Base-by-base conservation (phyloP, 495 filamentous ascomycete species). In the Neurospora cerealis region DNA sequence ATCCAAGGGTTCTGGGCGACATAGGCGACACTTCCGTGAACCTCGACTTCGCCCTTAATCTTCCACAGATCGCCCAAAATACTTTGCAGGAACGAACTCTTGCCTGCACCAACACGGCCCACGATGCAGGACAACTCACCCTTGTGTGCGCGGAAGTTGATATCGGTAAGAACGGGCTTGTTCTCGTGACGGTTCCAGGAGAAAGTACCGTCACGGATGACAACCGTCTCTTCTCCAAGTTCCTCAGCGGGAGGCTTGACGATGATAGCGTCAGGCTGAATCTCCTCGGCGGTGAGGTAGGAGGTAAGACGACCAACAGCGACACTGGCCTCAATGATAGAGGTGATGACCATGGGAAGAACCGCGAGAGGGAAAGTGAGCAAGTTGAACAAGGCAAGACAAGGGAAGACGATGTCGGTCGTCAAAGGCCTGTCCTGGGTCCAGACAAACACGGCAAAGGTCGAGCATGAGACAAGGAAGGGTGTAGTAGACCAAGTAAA, bases 401-500 rank as follows among this genome's bases (percentile, higher is more conserved):
- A 94, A 17, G 96, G 95, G 82, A 99, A 99, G 34, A 99, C 93
- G 76, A 99, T 95, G 2, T 96, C 93, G 0, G 94, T 97, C 21
- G 93, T 96, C 79, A 99, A 82, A 37, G 96, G 95, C 40, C 85
- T 84, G 75, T 94, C 86, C 48, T 88, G 88, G 1, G 92, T 96
- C 71, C 96, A 85, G 62, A 98, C 96, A 77, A 96, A 99, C 21
- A 98, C 93, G 17, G 93, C 90, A 79, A 99, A 99, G 11, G 96
- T 98, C 10, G 93, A 94, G 84, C 95, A 98, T 17, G 96, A 98
- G 17, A 99, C 96, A 40, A 99, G 88, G 85, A 99, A 99, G 10
- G 96, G 96, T 11, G 96, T 98, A n/a, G 93, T 96, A n/a, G 93
- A 93, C 96, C 96, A 99, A 34, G 96, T 98, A 74, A 99, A 99